These are phyloP conservation scores for Botrytis fabae DNA, from an alignment of 2,329 filamentous ascomycete genomes.

Conservation along the genomic window DNA sequence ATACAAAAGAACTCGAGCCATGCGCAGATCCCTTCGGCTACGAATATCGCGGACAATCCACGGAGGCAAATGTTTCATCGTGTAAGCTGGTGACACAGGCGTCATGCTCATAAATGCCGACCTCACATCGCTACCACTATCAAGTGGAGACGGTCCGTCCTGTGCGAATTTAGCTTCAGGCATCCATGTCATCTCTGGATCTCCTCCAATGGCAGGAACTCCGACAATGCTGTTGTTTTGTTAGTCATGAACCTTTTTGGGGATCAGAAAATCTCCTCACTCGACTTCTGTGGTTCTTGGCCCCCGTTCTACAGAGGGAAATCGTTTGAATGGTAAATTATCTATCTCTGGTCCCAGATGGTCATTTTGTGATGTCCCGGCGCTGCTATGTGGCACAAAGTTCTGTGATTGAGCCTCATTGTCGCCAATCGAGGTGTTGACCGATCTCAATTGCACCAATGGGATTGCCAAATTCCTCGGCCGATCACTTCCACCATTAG, in stretches of 20 bases:
- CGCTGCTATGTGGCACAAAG: not conserved
- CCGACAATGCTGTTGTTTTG: not conserved
- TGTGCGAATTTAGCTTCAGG: not conserved
- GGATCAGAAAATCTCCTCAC: not conserved
- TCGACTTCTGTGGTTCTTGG: not conserved
- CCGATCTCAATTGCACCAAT: not conserved
- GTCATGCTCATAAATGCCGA: not conserved
- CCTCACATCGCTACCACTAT: not conserved
- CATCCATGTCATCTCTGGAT: not conserved
- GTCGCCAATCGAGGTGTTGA: not conserved
- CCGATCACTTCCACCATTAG: not conserved
- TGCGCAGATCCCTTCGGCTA: not conserved
- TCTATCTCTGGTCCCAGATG: not conserved
- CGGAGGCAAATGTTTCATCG: not conserved
- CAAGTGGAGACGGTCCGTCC: not conserved
- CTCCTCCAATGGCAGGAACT: not conserved
- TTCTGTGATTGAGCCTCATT: not conserved
- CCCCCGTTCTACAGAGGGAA: not conserved
- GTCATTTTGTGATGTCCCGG: not conserved
- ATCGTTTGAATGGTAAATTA: not conserved
- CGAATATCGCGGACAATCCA: not conserved
- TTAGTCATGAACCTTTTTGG: not conserved
- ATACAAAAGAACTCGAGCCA: constrained; percentile 5
- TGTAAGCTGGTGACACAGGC: not conserved
- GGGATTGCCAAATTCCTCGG: not conserved